Percentiles rank a stretch among this genome's conserved stretches.
phyloP scores from a whole-genome alignment of 768 basidiomycete genomes.

The Macrolepiota albuminosa region DNA sequence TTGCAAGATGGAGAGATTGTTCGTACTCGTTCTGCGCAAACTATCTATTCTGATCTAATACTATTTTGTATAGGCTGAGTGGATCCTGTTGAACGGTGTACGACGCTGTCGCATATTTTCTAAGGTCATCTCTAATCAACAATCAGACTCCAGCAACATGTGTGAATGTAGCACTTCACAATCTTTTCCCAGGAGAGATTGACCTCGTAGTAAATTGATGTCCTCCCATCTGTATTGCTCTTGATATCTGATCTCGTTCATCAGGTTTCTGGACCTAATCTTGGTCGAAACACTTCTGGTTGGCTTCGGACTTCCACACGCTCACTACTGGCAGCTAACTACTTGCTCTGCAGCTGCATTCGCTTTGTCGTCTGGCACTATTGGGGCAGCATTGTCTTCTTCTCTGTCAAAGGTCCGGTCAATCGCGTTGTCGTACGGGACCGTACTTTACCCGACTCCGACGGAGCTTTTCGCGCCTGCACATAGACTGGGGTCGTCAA shows the following conservation, averaged over 20 bases:
- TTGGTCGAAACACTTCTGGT: slow-evolving; percentile 83
- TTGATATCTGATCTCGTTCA: not conserved
- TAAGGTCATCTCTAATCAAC: slow-evolving; percentile 2
- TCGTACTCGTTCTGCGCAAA: slow-evolving; percentile 10
- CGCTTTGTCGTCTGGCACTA: slow-evolving; percentile 85
- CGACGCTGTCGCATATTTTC: slow-evolving; percentile 15
- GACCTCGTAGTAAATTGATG: slow-evolving; percentile 72
- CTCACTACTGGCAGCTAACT: slow-evolving; percentile 6
- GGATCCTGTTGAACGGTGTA: slow-evolving; percentile 88
- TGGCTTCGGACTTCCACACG: slow-evolving; percentile 16
- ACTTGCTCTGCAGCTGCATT: slow-evolving; percentile 59
- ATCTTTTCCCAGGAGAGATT: slow-evolving; percentile 78
- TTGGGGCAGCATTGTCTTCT: slow-evolving; percentile 86
- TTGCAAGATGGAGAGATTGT: slow-evolving; percentile 72
- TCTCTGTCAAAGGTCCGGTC: slow-evolving; percentile 66
- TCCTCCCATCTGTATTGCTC: not conserved
- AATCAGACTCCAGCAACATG: slow-evolving; percentile 88
- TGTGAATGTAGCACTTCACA: slow-evolving; percentile 86
- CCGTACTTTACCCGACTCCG: slow-evolving; percentile 66
- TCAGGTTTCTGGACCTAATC: slow-evolving; percentile 82
- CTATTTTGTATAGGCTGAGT: slow-evolving; percentile 51
- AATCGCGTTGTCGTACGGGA: slow-evolving; percentile 88
- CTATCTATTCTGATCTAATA: not conserved
- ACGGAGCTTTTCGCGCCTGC: slow-evolving; percentile 60
- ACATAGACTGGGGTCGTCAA: slow-evolving; percentile 57